phyloP scores from a whole-genome alignment of 495 filamentous ascomycete species.

The Lophiostoma macrostomum region DNA sequence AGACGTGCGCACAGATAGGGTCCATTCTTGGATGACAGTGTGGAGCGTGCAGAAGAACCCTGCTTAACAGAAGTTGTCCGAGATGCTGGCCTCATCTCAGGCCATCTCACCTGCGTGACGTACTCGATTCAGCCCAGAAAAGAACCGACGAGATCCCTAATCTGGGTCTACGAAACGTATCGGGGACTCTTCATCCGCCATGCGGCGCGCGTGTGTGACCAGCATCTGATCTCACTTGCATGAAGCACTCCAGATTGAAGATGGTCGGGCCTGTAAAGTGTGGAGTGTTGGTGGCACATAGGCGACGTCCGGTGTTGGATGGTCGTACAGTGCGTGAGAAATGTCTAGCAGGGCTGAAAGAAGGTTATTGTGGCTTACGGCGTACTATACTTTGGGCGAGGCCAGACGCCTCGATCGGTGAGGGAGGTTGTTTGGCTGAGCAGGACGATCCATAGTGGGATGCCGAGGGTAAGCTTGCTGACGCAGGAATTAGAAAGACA shows the following conservation, averaged over 20 bases:
- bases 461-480: slow-evolving; percentile 1
- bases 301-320: slow-evolving; percentile 23
- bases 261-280: background rate
- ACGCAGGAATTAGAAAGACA: slow-evolving; percentile 22
- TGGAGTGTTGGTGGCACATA: slow-evolving; percentile 5
- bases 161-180: too few relatives aligned
- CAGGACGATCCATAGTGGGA: background rate
- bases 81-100: too few relatives aligned
- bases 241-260: background rate
- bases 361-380: slow-evolving; percentile 23
- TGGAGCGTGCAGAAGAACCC: too few relatives aligned
- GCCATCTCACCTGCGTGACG: too few relatives aligned
- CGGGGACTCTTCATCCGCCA: too few relatives aligned
- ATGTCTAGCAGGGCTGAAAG: slow-evolving; percentile 22
- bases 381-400: too few relatives aligned
- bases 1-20: too few relatives aligned
- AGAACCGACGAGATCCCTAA: too few relatives aligned
- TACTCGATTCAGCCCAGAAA: too few relatives aligned
- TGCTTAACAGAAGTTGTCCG: too few relatives aligned
- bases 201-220: background rate
- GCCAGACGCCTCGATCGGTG: too few relatives aligned
- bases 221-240: slow-evolving; percentile 7
- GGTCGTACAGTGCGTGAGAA: slow-evolving; percentile 11
- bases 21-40: too few relatives aligned
- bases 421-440: background rate